Evolutionary conservation across 805 yeast species (phyloP).

Genomic region (Soucietia sequanensis): DNA sequence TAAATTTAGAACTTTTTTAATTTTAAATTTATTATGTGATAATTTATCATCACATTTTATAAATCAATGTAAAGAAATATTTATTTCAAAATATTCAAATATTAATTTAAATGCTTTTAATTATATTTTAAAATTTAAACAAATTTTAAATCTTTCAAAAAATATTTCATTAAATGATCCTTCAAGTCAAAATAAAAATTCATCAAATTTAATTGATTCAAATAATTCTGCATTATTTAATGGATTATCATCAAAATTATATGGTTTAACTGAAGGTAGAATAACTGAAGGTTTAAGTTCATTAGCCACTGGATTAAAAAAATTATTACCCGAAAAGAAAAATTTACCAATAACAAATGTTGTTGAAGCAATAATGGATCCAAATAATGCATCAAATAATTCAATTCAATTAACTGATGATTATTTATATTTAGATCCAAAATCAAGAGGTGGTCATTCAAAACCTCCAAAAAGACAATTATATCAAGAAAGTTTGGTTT

Average conservation of each 20-base stretch:
- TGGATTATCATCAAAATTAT: conserved; percentile 72
- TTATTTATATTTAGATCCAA: conserved; percentile 88
- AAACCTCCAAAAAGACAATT: conserved; percentile 83
- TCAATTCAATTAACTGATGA: conserved; percentile 80
- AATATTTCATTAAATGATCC: conserved; percentile 14
- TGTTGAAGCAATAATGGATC: conserved; percentile 90
- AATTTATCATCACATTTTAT: conserved; percentile 26
- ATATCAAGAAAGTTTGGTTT: conserved; percentile 80
- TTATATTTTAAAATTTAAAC: conserved; percentile 80
- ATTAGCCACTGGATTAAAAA: conserved; percentile 82
- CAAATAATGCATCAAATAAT: conserved; percentile 58
- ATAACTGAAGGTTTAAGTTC: conserved; percentile 89
- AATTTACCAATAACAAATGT: conserved; percentile 86
- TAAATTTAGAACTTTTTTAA: conserved; percentile 84
- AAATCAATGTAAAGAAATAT: conserved; percentile 60
- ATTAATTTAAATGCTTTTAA: conserved; percentile 62
- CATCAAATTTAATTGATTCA: conserved; percentile 28
- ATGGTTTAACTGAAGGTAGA: conserved; percentile 79
- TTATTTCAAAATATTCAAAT: conserved; percentile 48
- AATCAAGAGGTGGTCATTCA: conserved; percentile 84
- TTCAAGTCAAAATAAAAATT: conserved; percentile 13
- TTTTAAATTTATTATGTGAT: conserved; percentile 59
- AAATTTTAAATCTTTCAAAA: conserved; percentile 31
- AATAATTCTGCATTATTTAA: conserved; percentile 61
- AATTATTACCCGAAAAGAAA: conserved; percentile 82